phyloP scores from a whole-genome alignment of 169 alveolate species.

The Hammondia hammondi region DNA sequence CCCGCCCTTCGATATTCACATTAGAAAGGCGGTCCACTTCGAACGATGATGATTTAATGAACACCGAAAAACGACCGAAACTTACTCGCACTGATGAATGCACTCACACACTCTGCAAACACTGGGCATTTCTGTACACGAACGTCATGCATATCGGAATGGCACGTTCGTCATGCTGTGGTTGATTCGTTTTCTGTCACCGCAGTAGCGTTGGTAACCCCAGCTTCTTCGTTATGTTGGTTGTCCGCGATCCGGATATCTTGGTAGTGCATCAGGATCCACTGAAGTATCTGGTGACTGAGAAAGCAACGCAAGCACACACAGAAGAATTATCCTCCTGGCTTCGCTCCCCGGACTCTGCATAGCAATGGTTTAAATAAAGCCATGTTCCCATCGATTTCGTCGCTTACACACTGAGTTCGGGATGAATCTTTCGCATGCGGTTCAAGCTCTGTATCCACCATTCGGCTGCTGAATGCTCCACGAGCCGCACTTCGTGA shows the following conservation, averaged over 20 bases:
- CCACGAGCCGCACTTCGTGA: slow-evolving; percentile 37
- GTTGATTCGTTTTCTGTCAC: neutral
- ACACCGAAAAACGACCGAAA: no score
- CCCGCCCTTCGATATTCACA: no score
- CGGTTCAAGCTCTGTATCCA: slow-evolving; percentile 53
- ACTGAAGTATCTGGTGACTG: slow-evolving; percentile 62
- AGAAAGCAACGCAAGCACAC: neutral
- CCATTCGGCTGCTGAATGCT: slow-evolving; percentile 47
- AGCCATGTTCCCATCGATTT: neutral
- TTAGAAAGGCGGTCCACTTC: no score
- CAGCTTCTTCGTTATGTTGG: neutral
- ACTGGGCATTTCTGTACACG: no score
- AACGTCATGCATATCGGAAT: no score
- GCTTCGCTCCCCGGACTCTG: neutral
- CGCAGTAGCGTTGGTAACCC: neutral
- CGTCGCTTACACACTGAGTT: slow-evolving; percentile 32
- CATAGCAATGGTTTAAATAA: neutral
- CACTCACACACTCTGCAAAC: no score
- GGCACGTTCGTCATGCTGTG: no score
- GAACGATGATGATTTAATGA: no score
- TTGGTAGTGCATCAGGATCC: slow-evolving; percentile 58
- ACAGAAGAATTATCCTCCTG: neutral
- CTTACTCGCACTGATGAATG: no score
- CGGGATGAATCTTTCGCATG: slow-evolving; percentile 43
- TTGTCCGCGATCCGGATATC: neutral